A percentile compares a stretch with the other conserved stretches of the same genome.
phyloP scores from a whole-genome alignment of 106 monocot species.

The Alisma plantagoaquatica region DNA sequence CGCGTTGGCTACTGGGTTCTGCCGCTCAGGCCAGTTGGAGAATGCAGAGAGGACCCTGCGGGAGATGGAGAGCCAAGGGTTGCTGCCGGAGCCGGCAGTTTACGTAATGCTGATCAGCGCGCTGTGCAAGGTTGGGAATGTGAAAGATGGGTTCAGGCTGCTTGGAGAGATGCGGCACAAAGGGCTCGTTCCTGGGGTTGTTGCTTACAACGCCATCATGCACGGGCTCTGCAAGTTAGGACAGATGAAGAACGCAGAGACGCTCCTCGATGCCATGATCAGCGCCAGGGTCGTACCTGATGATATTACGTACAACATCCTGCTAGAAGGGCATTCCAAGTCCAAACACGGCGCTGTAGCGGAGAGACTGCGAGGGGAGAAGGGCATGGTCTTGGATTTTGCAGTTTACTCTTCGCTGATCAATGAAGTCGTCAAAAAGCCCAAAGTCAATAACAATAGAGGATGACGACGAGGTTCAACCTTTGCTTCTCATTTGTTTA shows the following conservation, averaged over 20 bases:
- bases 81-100: conserved; percentile 35
- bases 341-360: conserved; percentile 20
- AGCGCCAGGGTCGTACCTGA: conserved; percentile 77
- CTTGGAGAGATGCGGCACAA: conserved; percentile 62
- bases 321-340: conserved; percentile 75
- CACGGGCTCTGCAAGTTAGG: conserved; percentile 78
- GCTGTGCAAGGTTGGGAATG: conserved; percentile 59
- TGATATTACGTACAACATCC: conserved; percentile 77
- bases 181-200: conserved; percentile 41
- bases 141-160: conserved; percentile 44
- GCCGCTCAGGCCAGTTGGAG: conserved; percentile 31
- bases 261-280: conserved; percentile 74
- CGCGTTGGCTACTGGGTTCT: conserved; percentile 52
- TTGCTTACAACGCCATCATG: conserved; percentile 74
- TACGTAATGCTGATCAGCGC: conserved; percentile 74
- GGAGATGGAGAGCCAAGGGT: conserved; percentile 46
- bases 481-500: too few relatives aligned
- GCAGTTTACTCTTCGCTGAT: conserved; percentile 52
- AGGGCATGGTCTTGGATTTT: conserved; percentile 76
- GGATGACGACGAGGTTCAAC: too few relatives aligned
- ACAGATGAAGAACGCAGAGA: conserved; percentile 79
- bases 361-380: conserved; percentile 47
- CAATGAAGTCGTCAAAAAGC: conserved; percentile 29
- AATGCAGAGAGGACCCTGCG: conserved; percentile 41
- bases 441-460: too few relatives aligned